A percentile compares a stretch with the other conserved stretches of the same genome.
Conservation (phyloP, 1,139 yeast species). For the Starmera stellimalicola region DNA sequence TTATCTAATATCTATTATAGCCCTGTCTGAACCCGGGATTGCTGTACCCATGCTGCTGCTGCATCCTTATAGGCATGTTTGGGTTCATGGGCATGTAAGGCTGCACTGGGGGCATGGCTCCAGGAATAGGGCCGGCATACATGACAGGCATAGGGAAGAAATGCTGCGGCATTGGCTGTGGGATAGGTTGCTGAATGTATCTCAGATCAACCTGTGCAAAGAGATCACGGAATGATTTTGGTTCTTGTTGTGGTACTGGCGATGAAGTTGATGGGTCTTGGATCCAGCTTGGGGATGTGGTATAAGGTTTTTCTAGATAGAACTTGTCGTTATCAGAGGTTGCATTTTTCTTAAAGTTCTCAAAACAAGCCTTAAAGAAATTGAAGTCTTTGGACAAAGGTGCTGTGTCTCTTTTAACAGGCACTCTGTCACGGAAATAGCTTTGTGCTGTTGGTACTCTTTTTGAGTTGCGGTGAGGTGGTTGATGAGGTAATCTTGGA, state of each 20-base stretch:
- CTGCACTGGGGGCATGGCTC: constrained; percentile 3
- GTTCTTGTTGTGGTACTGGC: constrained; percentile 9
- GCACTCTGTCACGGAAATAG: constrained; percentile 42
- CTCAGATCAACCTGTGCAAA: background rate
- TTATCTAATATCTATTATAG: constrained; percentile 1
- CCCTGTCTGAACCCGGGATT: background rate
- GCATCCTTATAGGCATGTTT: background rate
- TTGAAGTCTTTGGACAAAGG: constrained; percentile 38
- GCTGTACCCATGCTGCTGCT: no score
- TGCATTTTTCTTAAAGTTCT: constrained; percentile 9
- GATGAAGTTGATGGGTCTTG: constrained; percentile 32
- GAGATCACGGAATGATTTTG: constrained; percentile 1
- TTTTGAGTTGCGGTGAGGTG: constrained; percentile 9
- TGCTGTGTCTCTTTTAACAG: constrained; percentile 32
- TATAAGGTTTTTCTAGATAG: constrained; percentile 52
- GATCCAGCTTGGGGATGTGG: constrained; percentile 77
- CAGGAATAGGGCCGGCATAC: constrained; percentile 4
- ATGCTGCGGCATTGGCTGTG: background rate
- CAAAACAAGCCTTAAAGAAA: constrained; percentile 21
- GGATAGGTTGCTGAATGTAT: constrained; percentile 1
- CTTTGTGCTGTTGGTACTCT: constrained; percentile 11
- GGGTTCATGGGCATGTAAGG: background rate
- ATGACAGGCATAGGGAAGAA: constrained; percentile 2
- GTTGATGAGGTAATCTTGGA: constrained; percentile 9
- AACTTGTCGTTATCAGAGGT: constrained; percentile 15